Evolutionary conservation across 2,329 filamentous ascomycete species (phyloP).

Genomic region (Colletotrichum tabaci): DNA sequence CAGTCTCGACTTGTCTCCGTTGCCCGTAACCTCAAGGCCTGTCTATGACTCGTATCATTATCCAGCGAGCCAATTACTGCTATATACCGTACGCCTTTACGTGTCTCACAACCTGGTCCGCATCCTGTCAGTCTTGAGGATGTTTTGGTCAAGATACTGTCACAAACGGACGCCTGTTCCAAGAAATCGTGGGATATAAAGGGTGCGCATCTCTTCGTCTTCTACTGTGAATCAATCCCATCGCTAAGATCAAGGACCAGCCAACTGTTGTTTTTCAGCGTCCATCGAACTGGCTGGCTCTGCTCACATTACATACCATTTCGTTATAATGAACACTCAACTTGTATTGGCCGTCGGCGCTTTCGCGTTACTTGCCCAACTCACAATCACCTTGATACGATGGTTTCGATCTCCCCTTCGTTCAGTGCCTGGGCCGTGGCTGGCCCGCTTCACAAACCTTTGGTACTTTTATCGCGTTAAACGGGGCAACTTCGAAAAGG

Average conservation of each 20-base stretch:
- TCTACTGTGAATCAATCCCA: too few species aligned
- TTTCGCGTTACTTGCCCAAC: background rate
- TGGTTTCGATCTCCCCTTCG: slow-evolving; percentile 45
- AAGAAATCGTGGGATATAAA: too few species aligned
- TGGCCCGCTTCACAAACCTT: slow-evolving; percentile 48
- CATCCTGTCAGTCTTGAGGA: too few species aligned
- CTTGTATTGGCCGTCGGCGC: background rate
- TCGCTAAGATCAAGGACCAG: background rate
- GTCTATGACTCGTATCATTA: background rate
- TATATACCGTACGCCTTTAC: too few species aligned
- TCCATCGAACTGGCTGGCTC: too few species aligned
- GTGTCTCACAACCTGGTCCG: too few species aligned
- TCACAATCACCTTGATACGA: background rate
- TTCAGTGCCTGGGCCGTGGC: slow-evolving; percentile 47
- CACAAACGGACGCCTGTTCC: too few species aligned
- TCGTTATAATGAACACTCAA: slow-evolving; percentile 3
- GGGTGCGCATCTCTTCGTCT: too few species aligned
- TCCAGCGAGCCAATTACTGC: too few species aligned
- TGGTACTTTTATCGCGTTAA: slow-evolving; percentile 50
- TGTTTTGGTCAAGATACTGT: too few species aligned
- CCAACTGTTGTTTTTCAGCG: background rate
- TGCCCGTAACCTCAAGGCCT: background rate
- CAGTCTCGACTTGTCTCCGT: background rate
- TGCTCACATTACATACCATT: background rate
- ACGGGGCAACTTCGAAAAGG: slow-evolving; percentile 48